These are phyloP conservation scores for Cornus controversa DNA, from an alignment of 148 eudicot species.

Conservation along the genomic window DNA sequence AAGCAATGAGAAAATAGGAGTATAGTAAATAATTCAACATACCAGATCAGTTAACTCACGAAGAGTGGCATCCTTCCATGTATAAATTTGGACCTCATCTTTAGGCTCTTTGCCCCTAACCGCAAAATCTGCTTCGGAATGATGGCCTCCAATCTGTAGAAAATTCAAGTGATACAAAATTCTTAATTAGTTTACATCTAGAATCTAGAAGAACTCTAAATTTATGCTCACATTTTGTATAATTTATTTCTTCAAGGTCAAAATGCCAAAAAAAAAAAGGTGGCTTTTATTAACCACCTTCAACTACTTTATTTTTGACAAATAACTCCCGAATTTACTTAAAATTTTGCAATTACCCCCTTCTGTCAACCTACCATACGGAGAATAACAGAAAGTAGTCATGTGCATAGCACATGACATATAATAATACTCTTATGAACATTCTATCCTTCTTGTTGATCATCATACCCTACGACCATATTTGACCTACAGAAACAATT, in stretches of 20 bases:
- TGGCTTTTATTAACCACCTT: background rate
- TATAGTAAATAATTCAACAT: conserved; percentile 20
- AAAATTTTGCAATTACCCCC: no score
- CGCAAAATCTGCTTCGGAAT: conserved; percentile 70
- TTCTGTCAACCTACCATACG: background rate
- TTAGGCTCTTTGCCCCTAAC: conserved; percentile 95
- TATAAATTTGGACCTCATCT: conserved; percentile 97
- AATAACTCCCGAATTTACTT: no score
- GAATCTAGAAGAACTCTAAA: background rate
- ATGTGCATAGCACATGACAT: background rate
- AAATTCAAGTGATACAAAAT: background rate
- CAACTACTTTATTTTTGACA: background rate
- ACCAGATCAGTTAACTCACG: conserved; percentile 97
- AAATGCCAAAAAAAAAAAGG: background rate
- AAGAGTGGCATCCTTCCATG: conserved; percentile 97
- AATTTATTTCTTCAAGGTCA: background rate
- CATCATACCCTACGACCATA: no score
- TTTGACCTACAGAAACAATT: no score
- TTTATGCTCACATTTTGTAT: background rate
- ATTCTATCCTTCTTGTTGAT: no score
- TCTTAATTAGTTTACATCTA: background rate
- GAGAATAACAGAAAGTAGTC: background rate
- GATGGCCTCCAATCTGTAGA: conserved; percentile 83
- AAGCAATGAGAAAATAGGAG: background rate
- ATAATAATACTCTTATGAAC: no score